phyloP scores from a whole-genome alignment of 2,329 filamentous ascomycete species.

The Diaporthe aspalathi region DNA sequence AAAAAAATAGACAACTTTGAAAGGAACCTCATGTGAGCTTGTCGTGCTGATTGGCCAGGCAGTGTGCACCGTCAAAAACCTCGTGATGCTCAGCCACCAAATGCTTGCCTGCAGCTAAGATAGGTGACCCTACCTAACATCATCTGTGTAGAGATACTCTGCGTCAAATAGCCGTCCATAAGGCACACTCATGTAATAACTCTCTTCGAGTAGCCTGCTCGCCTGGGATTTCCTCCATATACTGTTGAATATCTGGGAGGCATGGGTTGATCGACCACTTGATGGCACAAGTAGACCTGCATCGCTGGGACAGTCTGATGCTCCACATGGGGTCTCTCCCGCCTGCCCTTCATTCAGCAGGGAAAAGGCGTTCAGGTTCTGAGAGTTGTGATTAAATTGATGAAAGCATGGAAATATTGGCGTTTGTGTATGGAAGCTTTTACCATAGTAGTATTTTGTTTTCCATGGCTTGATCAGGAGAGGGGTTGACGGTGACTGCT shows the following conservation, averaged over 20 bases:
- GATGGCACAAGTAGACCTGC: too few relatives aligned
- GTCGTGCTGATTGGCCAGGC: neutral
- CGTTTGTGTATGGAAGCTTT: neutral
- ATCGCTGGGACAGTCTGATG: too few relatives aligned
- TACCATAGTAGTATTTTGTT: neutral
- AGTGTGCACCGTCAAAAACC: too few relatives aligned
- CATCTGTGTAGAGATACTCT: too few relatives aligned
- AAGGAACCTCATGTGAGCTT: neutral
- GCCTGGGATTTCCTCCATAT: neutral
- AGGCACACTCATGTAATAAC: too few relatives aligned
- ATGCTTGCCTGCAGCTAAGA: too few relatives aligned
- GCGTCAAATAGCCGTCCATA: neutral
- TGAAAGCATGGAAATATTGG: neutral
- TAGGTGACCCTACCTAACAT: too few relatives aligned
- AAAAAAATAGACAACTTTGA: neutral
- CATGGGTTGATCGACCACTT: too few relatives aligned
- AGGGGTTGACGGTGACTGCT: neutral
- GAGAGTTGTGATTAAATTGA: neutral
- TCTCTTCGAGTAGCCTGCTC: too few relatives aligned
- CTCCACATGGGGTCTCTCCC: neutral
- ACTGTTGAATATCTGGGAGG: neutral
- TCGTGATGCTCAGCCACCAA: too few relatives aligned
- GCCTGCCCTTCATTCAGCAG: neutral
- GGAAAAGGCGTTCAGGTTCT: neutral
- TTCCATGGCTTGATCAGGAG: neutral